These are phyloP conservation scores for Microdochium nivale DNA, from an alignment of 2,329 filamentous ascomycete genomes.

Conservation along the genomic window DNA sequence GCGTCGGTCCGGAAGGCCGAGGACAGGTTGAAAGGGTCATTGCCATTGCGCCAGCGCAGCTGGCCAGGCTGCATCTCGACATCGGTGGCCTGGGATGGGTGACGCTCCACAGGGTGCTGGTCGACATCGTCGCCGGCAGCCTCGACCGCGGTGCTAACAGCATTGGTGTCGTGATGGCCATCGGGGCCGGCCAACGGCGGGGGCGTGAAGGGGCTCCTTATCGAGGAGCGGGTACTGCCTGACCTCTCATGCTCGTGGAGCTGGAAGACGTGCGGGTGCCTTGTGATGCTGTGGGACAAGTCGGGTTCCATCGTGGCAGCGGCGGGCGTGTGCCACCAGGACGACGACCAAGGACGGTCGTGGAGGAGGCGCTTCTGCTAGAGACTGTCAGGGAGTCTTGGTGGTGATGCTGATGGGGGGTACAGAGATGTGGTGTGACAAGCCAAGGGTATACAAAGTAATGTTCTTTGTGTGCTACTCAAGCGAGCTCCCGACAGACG, in stretches of 20 bases:
- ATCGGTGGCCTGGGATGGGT: constrained; percentile 25
- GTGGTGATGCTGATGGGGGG: not conserved
- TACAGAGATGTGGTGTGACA: not conserved
- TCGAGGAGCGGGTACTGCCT: constrained; percentile 10
- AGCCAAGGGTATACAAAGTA: no score
- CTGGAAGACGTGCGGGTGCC: constrained; percentile 35
- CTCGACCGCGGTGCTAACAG: constrained; percentile 38
- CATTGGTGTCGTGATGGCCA: constrained; percentile 16
- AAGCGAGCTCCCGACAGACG: no score
- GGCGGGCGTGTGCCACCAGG: not conserved
- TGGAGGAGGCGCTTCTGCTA: not conserved
- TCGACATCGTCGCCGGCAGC: constrained; percentile 21
- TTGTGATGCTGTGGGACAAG: constrained; percentile 29
- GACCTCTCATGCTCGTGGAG: constrained; percentile 20
- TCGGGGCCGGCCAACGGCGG: constrained; percentile 7
- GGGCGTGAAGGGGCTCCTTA: constrained; percentile 12
- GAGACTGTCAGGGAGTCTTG: not conserved
- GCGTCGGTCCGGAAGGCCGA: constrained; percentile 67
- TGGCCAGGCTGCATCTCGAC: constrained; percentile 30
- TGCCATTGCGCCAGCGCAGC: constrained; percentile 39
- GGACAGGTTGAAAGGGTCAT: constrained; percentile 76
- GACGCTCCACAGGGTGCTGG: constrained; percentile 30
- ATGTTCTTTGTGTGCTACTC: no score
- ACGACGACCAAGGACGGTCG: not conserved
- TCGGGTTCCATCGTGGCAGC: constrained; percentile 32